Conservation (phyloP, 441 rosid genomes). For the Hypseocharis bilobata region DNA sequence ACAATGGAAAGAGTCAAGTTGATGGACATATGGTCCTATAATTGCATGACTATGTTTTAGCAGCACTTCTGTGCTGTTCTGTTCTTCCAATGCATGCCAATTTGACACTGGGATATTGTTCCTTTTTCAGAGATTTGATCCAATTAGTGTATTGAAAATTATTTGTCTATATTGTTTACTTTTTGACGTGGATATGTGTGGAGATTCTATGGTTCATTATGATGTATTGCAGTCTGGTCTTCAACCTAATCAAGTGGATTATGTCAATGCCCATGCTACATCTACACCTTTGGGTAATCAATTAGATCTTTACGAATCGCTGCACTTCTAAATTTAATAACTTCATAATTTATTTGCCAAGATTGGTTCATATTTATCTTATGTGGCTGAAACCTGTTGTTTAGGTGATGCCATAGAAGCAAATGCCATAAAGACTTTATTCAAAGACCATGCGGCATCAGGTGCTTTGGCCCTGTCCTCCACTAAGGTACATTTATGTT, state of each 20-base stretch:
- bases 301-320: conserved; percentile 17
- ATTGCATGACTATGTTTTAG: neutral
- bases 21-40: neutral
- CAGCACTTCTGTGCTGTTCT: neutral
- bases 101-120: neutral
- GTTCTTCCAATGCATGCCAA: neutral
- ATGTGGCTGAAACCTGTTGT: conserved; percentile 18
- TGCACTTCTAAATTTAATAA: conserved; percentile 2
- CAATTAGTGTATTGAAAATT: neutral
- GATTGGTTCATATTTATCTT: conserved; percentile 7
- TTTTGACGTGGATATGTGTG: neutral
- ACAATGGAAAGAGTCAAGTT: too few relatives aligned
- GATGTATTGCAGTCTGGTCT: conserved; percentile 56
- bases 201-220: conserved; percentile 7
- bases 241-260: conserved; percentile 65
- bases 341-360: neutral
- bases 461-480: conserved; percentile 80
- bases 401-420: conserved; percentile 86
- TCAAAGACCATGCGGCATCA: conserved; percentile 64
- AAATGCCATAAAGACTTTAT: conserved; percentile 55
- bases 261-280: conserved; percentile 89
- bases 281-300: conserved; percentile 75
- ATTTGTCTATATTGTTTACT: neutral
- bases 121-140: neutral
- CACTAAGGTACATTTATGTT: conserved; percentile 58